Conservation (phyloP, 441 rosid genomes). For the Populus tomentosa region DNA sequence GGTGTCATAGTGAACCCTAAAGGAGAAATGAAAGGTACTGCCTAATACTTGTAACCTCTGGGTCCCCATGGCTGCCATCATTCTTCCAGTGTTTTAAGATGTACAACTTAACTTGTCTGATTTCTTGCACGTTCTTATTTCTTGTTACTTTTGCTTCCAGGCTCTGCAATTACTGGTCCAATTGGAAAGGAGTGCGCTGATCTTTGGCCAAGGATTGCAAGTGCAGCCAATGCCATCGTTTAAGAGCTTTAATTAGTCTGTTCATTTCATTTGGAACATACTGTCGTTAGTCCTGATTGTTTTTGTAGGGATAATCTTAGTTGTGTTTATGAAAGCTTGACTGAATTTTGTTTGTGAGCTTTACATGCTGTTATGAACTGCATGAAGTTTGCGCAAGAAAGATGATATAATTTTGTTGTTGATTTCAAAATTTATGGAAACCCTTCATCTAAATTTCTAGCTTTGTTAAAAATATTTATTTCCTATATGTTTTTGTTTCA, state of each 20-base stretch:
- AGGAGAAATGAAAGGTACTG: slow-evolving; percentile 72
- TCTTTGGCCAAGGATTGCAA: slow-evolving; percentile 82
- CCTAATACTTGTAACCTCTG: not conserved
- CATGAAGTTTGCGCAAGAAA: not conserved
- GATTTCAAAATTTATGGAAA: not conserved
- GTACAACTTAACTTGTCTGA: not conserved
- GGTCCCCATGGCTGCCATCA: too few relatives aligned
- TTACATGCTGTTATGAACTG: not conserved
- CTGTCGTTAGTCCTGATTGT: not conserved
- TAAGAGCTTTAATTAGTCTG: slow-evolving; percentile 8
- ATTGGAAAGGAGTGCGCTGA: slow-evolving; percentile 79
- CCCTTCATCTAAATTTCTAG: not conserved
- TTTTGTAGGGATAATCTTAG: not conserved
- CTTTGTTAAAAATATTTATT: not conserved
- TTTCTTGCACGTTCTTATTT: not conserved
- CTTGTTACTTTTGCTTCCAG: slow-evolving; percentile 20
- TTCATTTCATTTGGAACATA: not conserved
- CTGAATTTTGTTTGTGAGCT: not conserved
- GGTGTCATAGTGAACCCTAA: slow-evolving; percentile 75
- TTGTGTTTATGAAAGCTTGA: not conserved
- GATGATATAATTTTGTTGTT: not conserved
- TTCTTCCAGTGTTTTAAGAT: not conserved
- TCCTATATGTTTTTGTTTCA: too few relatives aligned
- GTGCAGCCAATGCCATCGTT: slow-evolving; percentile 95
- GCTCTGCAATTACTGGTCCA: slow-evolving; percentile 75